Percentiles rank a stretch among this genome's conserved stretches.
phyloP scores from a whole-genome alignment of 192 early-diverging fungal genomes.

The Entrophospora sp. region DNA sequence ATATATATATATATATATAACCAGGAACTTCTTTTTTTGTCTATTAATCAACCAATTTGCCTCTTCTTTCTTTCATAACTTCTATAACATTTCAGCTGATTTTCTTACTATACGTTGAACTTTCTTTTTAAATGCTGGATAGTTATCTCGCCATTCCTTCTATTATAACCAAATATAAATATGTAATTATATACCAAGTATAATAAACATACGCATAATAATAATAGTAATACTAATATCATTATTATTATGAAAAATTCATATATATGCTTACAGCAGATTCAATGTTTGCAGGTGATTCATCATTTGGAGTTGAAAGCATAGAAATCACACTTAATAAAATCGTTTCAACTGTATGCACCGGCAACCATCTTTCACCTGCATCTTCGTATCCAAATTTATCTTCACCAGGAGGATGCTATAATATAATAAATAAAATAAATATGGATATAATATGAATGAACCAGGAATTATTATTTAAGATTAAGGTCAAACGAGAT shows the following conservation, averaged over 20 bases:
- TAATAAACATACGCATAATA: background rate
- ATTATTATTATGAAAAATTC: background rate
- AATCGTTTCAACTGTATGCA: slow-evolving; percentile 92
- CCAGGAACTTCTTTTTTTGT: too few species aligned
- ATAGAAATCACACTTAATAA: slow-evolving; percentile 85
- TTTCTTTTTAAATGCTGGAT: slow-evolving; percentile 61
- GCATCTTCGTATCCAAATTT: slow-evolving; percentile 85
- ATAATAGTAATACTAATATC: background rate
- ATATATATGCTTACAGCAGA: slow-evolving; percentile 64
- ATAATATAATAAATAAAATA: slow-evolving; percentile 8
- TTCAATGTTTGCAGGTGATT: slow-evolving; percentile 91
- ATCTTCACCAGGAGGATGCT: slow-evolving; percentile 77
- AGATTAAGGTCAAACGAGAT: background rate
- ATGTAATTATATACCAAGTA: background rate
- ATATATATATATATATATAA: too few species aligned
- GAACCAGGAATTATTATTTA: too few species aligned
- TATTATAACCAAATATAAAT: slow-evolving; percentile 21
- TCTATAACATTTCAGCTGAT: slow-evolving; percentile 40
- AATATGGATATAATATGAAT: background rate
- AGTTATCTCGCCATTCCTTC: slow-evolving; percentile 73
- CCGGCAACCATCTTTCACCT: slow-evolving; percentile 89
- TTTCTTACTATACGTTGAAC: slow-evolving; percentile 53
- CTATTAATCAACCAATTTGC: too few species aligned
- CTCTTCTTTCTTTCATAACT: too few species aligned
- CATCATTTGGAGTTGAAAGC: slow-evolving; percentile 87